These are phyloP conservation scores for Saccharomycopsis hybrid DNA, from an alignment of 1,139 yeast genomes.

Conservation along the genomic window DNA sequence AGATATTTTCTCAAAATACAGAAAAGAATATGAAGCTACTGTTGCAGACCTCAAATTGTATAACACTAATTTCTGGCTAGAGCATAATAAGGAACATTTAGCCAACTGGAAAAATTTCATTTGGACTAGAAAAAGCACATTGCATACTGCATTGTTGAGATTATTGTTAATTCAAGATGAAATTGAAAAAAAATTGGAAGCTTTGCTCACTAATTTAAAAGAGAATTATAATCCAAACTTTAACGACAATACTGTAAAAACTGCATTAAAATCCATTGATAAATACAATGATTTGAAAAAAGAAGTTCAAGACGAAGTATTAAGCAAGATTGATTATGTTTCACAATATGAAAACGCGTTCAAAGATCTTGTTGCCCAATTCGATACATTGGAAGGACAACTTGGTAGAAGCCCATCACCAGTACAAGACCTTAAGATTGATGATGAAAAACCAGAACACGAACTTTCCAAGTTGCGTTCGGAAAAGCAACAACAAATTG, in stretches of 20 bases:
- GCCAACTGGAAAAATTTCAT: slow-evolving; percentile 19
- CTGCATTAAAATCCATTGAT: slow-evolving; percentile 56
- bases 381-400: slow-evolving; percentile 19
- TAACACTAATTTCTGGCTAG: slow-evolving; percentile 16
- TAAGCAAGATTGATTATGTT: slow-evolving; percentile 28
- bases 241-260: slow-evolving; percentile 83
- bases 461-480: slow-evolving; percentile 15
- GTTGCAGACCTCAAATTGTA: slow-evolving; percentile 15
- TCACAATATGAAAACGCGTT: slow-evolving; percentile 27
- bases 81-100: slow-evolving; percentile 14
- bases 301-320: slow-evolving; percentile 16
- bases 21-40: slow-evolving; percentile 8
- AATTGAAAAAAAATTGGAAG: slow-evolving; percentile 22
- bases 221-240: slow-evolving; percentile 71
- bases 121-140: slow-evolving; percentile 15
- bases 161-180: slow-evolving; percentile 18
- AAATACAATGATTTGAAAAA: slow-evolving; percentile 32
- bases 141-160: slow-evolving; percentile 16
- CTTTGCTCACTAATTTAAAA: slow-evolving; percentile 27
- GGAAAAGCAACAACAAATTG: slow-evolving; percentile 20
- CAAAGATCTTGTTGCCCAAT: slow-evolving; percentile 20
- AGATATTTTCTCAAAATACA: slow-evolving; percentile 7
- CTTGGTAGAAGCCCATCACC: slow-evolving; percentile 8
- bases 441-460: slow-evolving; percentile 22
- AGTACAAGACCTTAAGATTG: slow-evolving; percentile 20